Conservation (phyloP, 441 rosid genomes). For the Pelargonium citronellum region DNA sequence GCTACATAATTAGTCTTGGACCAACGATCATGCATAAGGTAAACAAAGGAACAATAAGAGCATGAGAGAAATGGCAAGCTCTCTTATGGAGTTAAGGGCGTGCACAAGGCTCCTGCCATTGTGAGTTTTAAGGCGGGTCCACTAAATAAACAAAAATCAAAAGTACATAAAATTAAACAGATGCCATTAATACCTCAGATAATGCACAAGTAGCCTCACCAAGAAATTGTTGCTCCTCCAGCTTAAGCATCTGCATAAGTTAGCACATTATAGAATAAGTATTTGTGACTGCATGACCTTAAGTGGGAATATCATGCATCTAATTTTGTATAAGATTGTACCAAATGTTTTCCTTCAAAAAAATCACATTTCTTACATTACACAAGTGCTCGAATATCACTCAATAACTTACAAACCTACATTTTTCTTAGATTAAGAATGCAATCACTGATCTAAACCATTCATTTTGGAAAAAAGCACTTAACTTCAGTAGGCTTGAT, state of each 20-base stretch:
- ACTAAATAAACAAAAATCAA: background rate
- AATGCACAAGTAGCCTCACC: slow-evolving; percentile 76
- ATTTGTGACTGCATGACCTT: slow-evolving; percentile 18
- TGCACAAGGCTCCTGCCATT: background rate
- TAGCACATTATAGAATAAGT: slow-evolving; percentile 8
- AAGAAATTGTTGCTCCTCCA: slow-evolving; percentile 86
- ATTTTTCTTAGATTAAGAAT: background rate
- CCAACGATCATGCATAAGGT: background rate
- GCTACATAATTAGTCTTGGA: background rate
- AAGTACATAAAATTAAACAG: background rate
- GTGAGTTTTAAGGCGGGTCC: background rate
- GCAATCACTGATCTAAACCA: background rate
- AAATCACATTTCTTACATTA: background rate
- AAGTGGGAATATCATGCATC: slow-evolving; percentile 11
- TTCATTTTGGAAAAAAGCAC: background rate
- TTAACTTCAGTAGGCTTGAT: no score
- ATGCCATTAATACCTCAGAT: slow-evolving; percentile 55
- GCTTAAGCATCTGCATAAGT: slow-evolving; percentile 64
- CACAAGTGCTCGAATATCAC: background rate
- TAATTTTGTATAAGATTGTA: background rate
- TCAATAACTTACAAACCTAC: background rate
- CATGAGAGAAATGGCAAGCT: background rate
- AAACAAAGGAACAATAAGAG: background rate
- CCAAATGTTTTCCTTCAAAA: background rate
- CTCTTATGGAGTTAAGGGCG: background rate